Evolutionary conservation across 768 basidiomycete species (phyloP).

Genomic region (Mycena rosella): DNA sequence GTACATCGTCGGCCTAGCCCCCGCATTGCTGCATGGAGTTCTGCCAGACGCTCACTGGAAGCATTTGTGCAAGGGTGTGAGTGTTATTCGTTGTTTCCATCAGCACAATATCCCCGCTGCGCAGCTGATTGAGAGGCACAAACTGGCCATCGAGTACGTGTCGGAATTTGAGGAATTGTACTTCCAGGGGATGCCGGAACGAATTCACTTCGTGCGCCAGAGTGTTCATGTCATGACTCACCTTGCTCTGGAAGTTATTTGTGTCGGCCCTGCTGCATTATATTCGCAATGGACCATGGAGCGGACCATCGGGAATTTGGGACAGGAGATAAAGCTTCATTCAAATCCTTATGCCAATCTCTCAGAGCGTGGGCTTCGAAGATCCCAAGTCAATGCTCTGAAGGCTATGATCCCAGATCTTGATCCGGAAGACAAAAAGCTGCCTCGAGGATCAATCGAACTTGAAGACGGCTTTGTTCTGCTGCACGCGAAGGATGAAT

Average conservation of each 20-base stretch:
- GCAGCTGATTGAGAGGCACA: slow-evolving; percentile 35
- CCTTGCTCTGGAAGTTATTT: too few relatives aligned
- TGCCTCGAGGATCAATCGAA: slow-evolving; percentile 13
- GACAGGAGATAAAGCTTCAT: neutral
- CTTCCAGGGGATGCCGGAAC: slow-evolving; percentile 30
- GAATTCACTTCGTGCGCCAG: too few relatives aligned
- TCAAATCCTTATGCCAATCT: slow-evolving; percentile 17
- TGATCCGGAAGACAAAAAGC: neutral
- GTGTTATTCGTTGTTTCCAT: slow-evolving; percentile 34
- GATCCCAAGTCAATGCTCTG: slow-evolving; percentile 25
- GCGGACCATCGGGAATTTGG: too few relatives aligned
- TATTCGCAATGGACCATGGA: too few relatives aligned
- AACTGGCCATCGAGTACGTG: slow-evolving; percentile 36
- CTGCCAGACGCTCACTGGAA: slow-evolving; percentile 36
- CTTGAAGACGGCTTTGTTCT: slow-evolving; percentile 27
- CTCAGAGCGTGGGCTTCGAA: slow-evolving; percentile 13
- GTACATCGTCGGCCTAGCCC: slow-evolving; percentile 41
- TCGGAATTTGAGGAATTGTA: slow-evolving; percentile 45
- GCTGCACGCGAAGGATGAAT: slow-evolving; percentile 23
- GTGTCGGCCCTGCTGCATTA: too few relatives aligned
- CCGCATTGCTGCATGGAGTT: slow-evolving; percentile 36
- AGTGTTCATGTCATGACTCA: too few relatives aligned
- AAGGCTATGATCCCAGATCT: slow-evolving; percentile 30
- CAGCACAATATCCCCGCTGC: slow-evolving; percentile 30
- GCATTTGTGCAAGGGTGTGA: slow-evolving; percentile 40